Conservation (phyloP, 306 rosid species). For the Hippophae gyantsensis region DNA sequence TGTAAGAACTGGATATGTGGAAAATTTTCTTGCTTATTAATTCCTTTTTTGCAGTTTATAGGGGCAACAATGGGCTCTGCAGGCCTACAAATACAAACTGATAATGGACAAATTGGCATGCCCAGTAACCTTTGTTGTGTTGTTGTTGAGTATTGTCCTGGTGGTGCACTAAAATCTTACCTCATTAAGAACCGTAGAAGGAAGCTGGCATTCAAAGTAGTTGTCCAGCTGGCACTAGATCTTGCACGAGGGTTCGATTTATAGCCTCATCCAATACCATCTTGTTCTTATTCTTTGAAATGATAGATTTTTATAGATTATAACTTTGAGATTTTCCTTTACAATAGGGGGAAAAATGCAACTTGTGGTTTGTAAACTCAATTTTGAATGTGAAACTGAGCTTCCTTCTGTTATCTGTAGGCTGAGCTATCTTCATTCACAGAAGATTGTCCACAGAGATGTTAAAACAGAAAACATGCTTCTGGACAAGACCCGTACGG, state of each 20-base stretch:
- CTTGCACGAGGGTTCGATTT: slow-evolving; percentile 91
- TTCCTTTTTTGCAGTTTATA: slow-evolving; percentile 55
- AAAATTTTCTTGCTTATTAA: slow-evolving; percentile 7
- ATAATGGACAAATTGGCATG: slow-evolving; percentile 89
- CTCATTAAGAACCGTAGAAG: slow-evolving; percentile 92
- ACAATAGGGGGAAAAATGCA: neutral
- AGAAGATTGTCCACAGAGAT: slow-evolving; percentile 94
- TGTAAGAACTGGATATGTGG: slow-evolving; percentile 4
- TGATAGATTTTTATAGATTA: neutral
- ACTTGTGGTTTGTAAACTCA: slow-evolving; percentile 7
- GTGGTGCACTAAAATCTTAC: slow-evolving; percentile 89
- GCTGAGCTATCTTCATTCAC: slow-evolving; percentile 81
- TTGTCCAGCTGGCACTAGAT: slow-evolving; percentile 89
- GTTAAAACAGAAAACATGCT: slow-evolving; percentile 99
- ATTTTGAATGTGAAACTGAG: slow-evolving; percentile 14
- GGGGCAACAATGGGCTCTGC: slow-evolving; percentile 92
- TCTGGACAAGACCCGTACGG: slow-evolving; percentile 79
- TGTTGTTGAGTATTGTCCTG: slow-evolving; percentile 97
- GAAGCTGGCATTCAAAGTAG: slow-evolving; percentile 96
- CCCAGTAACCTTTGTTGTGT: slow-evolving; percentile 92
- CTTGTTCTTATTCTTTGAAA: slow-evolving; percentile 6
- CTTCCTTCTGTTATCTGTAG: slow-evolving; percentile 32
- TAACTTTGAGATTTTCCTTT: neutral
- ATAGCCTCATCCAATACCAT: slow-evolving; percentile 29
- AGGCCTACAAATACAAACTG: slow-evolving; percentile 79